phyloP scores from a whole-genome alignment of 2,329 filamentous ascomycete genomes.

The Nigrospora oryzae region DNA sequence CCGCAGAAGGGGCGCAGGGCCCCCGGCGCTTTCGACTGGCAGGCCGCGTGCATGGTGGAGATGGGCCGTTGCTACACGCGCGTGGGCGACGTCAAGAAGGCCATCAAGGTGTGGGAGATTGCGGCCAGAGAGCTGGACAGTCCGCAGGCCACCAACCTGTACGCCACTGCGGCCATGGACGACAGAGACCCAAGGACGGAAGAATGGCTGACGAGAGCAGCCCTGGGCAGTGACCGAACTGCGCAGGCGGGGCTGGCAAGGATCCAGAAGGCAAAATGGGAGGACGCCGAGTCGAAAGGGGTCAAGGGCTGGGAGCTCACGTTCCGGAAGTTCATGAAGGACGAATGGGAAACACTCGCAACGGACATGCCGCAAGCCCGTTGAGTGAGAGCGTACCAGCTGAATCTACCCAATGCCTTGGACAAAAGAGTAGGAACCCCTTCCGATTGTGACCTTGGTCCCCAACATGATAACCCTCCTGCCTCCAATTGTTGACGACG shows the following conservation, averaged over 20 bases:
- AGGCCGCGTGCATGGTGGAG: slow-evolving; percentile 18
- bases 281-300: slow-evolving; percentile 1
- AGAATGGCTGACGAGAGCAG: slow-evolving; percentile 20
- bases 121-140: slow-evolving; percentile 22
- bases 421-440: too few species aligned
- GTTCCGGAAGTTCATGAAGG: slow-evolving; percentile 10
- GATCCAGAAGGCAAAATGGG: slow-evolving; percentile 5
- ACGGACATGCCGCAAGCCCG: too few species aligned
- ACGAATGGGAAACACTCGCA: slow-evolving; percentile 15
- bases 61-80: slow-evolving; percentile 18
- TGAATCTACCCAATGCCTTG: too few species aligned
- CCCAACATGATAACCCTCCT: too few species aligned
- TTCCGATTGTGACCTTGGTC: too few species aligned
- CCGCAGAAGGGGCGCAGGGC: slow-evolving; percentile 2
- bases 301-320: slow-evolving; percentile 8
- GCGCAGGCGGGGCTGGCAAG: slow-evolving; percentile 19
- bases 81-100: slow-evolving; percentile 9
- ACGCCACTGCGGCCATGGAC: slow-evolving; percentile 17
- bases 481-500: too few species aligned
- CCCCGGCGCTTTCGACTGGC: slow-evolving; percentile 23
- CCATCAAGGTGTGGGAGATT: slow-evolving; percentile 11
- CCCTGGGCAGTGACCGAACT: slow-evolving; percentile 15
- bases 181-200: slow-evolving; percentile 12
- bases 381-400: too few species aligned
- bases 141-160: slow-evolving; percentile 12